Evolutionary conservation across 164 flowering plant genomes (phyloP).

Genomic region (Kingdonia uniflora): DNA sequence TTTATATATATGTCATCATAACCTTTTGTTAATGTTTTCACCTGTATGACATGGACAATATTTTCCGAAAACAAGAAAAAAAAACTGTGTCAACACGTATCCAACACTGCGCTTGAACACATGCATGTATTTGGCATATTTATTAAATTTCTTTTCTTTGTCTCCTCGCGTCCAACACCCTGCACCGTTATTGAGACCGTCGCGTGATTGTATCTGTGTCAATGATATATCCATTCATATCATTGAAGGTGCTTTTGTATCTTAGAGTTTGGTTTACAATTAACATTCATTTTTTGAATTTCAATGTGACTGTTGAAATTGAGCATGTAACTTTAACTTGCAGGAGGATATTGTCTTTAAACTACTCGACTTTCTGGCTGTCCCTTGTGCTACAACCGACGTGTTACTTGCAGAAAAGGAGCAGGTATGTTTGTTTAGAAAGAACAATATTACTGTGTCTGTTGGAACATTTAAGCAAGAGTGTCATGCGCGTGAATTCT

Average conservation of each 20-base stretch:
- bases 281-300: neutral
- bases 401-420: constrained; percentile 75
- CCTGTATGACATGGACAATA: no score
- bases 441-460: neutral
- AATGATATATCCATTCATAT: neutral
- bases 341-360: constrained; percentile 84
- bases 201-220: neutral
- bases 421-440: constrained; percentile 31
- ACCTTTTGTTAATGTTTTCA: no score
- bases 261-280: neutral
- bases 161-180: neutral
- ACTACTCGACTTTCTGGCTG: constrained; percentile 73
- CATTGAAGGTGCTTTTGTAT: neutral
- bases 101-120: no score
- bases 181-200: neutral
- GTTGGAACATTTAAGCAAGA: neutral
- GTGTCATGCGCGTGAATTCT: neutral
- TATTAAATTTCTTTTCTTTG: no score
- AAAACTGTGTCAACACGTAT: no score
- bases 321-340: constrained; percentile 8
- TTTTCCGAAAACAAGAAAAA: no score
- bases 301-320: neutral
- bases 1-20: no score
- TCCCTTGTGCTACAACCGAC: constrained; percentile 71
- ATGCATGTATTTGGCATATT: no score